Evolutionary conservation across 345 rosid species (phyloP).

Genomic region (Acer campestre): DNA sequence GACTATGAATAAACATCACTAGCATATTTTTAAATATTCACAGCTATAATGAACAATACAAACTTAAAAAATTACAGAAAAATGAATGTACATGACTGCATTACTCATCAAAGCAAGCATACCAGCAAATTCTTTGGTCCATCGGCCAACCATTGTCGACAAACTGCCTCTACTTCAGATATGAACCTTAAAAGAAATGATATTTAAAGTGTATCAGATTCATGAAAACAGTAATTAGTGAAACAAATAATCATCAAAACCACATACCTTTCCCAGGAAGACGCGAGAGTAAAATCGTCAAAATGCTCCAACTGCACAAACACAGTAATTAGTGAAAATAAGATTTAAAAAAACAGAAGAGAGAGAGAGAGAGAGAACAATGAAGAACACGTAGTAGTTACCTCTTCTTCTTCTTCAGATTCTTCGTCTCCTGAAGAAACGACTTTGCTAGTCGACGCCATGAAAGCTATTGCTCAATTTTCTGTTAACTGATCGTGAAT

Average conservation of each 20-base stretch:
- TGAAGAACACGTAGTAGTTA: conserved; percentile 8
- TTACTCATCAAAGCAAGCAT: conserved; percentile 23
- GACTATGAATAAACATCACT: neutral
- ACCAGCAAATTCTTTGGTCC: conserved; percentile 88
- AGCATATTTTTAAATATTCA: neutral
- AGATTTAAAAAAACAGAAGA: neutral
- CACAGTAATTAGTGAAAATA: neutral
- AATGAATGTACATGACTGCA: neutral
- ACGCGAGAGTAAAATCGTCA: conserved; percentile 95
- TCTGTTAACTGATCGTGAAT: neutral
- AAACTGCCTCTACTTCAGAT: conserved; percentile 90
- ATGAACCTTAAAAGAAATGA: conserved; percentile 60
- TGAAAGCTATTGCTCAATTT: conserved; percentile 25
- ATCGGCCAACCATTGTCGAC: conserved; percentile 92
- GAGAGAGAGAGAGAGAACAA: neutral
- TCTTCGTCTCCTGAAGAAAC: conserved; percentile 49
- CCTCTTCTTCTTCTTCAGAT: conserved; percentile 53
- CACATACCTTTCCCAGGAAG: conserved; percentile 91
- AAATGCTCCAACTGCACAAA: conserved; percentile 74
- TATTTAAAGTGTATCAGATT: neutral
- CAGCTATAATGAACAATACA: neutral
- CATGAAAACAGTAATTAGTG: neutral
- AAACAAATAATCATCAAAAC: neutral
- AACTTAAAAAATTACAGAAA: neutral
- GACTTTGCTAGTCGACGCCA: conserved; percentile 69